A percentile compares a stretch with the other conserved stretches of the same genome.
phyloP scores from a whole-genome alignment of 2,329 filamentous ascomycete species.

The Cladosporium sp. region DNA sequence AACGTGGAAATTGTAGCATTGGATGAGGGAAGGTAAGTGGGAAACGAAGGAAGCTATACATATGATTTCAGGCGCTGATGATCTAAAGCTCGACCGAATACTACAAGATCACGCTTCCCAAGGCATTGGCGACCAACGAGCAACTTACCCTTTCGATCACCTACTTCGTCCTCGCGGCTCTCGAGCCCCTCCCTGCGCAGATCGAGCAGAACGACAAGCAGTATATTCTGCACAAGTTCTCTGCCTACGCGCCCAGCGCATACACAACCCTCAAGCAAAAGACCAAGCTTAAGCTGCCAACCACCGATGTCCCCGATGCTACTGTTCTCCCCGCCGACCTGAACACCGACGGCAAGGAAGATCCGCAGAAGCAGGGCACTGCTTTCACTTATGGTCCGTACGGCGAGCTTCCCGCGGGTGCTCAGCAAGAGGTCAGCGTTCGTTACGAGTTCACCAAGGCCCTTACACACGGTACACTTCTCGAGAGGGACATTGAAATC shows the following conservation, averaged over 20 bases:
- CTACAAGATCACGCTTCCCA: constrained; percentile 76
- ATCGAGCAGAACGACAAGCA: constrained; percentile 85
- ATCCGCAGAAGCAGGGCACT: constrained; percentile 77
- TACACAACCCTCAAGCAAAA: constrained; percentile 91
- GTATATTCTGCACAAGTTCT: constrained; percentile 81
- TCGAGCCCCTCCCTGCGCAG: constrained; percentile 71
- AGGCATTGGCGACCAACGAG: constrained; percentile 67
- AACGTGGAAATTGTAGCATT: constrained; percentile 61
- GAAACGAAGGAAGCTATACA: not conserved
- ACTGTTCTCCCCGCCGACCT: constrained; percentile 54
- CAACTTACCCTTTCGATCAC: constrained; percentile 85
- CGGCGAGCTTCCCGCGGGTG: constrained; percentile 73
- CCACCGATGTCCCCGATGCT: constrained; percentile 75
- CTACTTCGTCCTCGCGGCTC: constrained; percentile 75
- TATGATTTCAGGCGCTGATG: not conserved
- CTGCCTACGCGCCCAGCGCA: constrained; percentile 75
- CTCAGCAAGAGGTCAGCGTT: constrained; percentile 66
- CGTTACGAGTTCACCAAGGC: constrained; percentile 96
- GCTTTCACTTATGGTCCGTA: constrained; percentile 91
- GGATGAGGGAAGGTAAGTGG: constrained; percentile 48
- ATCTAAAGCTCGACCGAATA: constrained; percentile 54
- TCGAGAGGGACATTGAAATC: constrained; percentile 91
- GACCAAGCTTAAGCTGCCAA: constrained; percentile 89
- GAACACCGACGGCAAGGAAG: constrained; percentile 57
- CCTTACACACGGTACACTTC: constrained; percentile 68